phyloP scores from a whole-genome alignment of 345 rosid genomes.

The Syzygium aromaticum region DNA sequence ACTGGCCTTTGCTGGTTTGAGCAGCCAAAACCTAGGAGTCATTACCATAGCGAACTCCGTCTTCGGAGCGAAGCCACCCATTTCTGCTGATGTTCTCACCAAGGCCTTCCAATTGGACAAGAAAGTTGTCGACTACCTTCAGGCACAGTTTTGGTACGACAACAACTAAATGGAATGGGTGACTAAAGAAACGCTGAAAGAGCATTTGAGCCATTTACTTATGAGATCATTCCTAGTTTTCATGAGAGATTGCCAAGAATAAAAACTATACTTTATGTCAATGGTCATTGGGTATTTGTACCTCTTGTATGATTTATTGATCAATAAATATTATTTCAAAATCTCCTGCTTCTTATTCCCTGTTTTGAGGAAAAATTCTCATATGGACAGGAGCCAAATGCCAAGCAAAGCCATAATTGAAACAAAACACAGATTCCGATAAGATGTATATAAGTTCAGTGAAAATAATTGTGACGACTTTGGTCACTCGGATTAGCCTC shows the following conservation, averaged over 20 bases:
- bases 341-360: neutral
- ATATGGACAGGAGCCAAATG: neutral
- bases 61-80: conserved; percentile 13
- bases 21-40: conserved; percentile 19
- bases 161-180: neutral
- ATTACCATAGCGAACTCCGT: conserved; percentile 15
- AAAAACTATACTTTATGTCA: neutral
- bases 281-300: neutral
- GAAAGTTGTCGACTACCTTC: conserved; percentile 13
- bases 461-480: neutral
- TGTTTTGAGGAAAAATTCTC: neutral
- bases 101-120: conserved; percentile 28
- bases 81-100: conserved; percentile 15
- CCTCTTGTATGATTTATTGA: neutral
- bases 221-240: neutral
- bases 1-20: conserved; percentile 18
- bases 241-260: neutral
- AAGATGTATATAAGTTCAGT: neutral
- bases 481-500: neutral
- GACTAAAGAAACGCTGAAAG: neutral
- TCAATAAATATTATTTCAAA: neutral
- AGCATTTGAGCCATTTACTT: neutral
- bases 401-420: neutral
- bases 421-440: neutral
- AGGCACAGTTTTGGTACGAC: conserved; percentile 15